phyloP scores from a whole-genome alignment of 306 rosid genomes.

The Begonia masoniana region DNA sequence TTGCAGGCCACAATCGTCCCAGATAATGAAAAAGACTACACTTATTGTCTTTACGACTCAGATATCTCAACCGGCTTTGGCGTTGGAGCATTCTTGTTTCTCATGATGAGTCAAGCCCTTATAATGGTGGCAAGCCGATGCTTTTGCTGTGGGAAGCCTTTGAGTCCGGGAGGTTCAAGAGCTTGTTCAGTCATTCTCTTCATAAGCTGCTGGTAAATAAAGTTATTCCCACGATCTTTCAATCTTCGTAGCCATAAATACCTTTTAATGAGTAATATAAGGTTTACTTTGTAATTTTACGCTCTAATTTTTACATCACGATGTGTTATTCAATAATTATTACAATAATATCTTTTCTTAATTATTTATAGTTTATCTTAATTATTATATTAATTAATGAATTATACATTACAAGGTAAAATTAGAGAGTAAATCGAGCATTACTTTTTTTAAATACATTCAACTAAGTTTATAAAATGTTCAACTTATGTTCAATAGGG shows the following conservation, averaged over 20 bases:
- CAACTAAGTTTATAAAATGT: no score
- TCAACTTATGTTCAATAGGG: constrained; percentile 22
- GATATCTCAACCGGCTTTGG: constrained; percentile 87
- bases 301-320: neutral
- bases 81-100: constrained; percentile 83
- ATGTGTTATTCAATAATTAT: neutral
- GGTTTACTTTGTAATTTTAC: no score
- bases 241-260: no score
- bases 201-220: constrained; percentile 81
- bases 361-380: no score
- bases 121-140: constrained; percentile 91
- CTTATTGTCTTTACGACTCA: constrained; percentile 61
- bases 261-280: no score
- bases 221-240: no score
- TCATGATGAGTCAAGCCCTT: constrained; percentile 54
- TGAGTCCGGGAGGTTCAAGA: constrained; percentile 83
- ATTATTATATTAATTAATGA: no score
- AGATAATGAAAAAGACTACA: constrained; percentile 31
- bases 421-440: no score
- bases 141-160: constrained; percentile 91
- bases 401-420: no score
- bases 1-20: constrained; percentile 45
- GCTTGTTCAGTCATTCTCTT: constrained; percentile 77
- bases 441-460: no score
- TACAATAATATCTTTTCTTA: neutral